Base-by-base conservation (phyloP, 345 rosid species). In the Aquilaria sinensis region DNA sequence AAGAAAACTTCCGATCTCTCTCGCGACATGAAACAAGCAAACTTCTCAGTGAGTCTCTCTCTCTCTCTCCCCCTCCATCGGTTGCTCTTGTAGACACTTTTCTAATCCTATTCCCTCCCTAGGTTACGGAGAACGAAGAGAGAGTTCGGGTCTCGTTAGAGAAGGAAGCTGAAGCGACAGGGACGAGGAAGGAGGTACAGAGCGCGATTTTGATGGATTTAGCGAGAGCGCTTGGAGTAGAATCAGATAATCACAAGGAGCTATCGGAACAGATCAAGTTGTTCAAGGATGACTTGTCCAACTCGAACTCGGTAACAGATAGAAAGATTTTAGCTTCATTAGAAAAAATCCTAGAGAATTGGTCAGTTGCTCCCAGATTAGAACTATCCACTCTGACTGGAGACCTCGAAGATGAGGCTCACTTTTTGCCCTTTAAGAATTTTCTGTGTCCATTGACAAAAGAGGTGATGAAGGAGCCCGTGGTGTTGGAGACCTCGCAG, bases 381-480 rank as follows among this genome's bases (percentile, higher is more conserved):
- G 65, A 34, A 56, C 12, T 53, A 16, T 58, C 49, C 31, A 56
- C 66, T 1, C 52, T 60, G 37, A 55, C 58, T 23, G 31, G 51
- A 52, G 73, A 57, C 53, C 46, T 54, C 10, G 78, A 73, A 60
- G 83, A 76, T 9, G 76, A 74, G 16, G 69, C 72, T 3, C 67
- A 71, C 69, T 62, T 79, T 64, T 59, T 63, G 33, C 74, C 83
- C 3, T 73, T 71, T 51, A 78, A 69, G 72, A 78, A 62, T 47
- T 78, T 78, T 13, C 55, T 73, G 32, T 77, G 84, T 57, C 84
- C 84, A 5, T 62, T 77, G 70, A 80, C 81, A 2, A 80, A 77
- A 59, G 75, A 80, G n/a, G 75, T 68, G 30, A 77, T 72, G 84
- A 77, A 67, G 70, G 81, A 77, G n/a, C 81, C 81, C 2, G 77